Percentiles rank a stretch among this genome's conserved stretches.
phyloP scores from a whole-genome alignment of 2,329 filamentous ascomycete genomes.

The Epichloe coenophiala region DNA sequence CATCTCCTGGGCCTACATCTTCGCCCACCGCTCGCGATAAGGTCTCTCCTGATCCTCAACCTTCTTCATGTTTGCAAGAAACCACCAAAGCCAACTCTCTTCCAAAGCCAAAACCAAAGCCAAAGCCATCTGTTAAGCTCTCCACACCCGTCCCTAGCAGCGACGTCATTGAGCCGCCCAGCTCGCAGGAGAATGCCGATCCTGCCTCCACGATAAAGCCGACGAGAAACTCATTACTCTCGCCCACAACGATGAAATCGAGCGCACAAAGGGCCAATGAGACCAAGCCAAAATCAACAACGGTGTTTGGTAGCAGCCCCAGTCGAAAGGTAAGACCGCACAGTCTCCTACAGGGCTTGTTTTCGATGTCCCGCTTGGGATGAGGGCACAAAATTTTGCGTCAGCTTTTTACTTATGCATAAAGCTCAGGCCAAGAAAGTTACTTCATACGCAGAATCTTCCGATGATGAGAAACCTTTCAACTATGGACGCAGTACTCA shows the following conservation, averaged over 20 bases:
- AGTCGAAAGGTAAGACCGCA: conserved; percentile 55
- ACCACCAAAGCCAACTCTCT: conserved; percentile 28
- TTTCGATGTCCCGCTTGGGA: neutral
- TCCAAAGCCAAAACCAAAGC: conserved; percentile 22
- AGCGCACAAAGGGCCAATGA: conserved; percentile 12
- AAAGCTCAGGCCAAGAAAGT: conserved; percentile 33
- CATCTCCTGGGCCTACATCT: conserved; percentile 20
- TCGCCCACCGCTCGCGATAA: conserved; percentile 20
- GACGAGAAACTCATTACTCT: conserved; percentile 24
- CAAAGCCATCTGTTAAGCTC: conserved; percentile 26
- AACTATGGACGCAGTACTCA: conserved; percentile 26
- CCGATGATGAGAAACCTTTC: conserved; percentile 66
- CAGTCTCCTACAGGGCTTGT: neutral
- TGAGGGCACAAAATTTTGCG: too few relatives aligned
- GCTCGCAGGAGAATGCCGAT: conserved; percentile 54
- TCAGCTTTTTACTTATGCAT: neutral
- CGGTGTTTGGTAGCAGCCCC: conserved; percentile 50
- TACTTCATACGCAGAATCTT: conserved; percentile 76
- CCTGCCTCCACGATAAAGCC: conserved; percentile 31
- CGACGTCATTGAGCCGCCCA: conserved; percentile 53
- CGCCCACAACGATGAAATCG: conserved; percentile 16
- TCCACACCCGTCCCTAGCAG: conserved; percentile 71
- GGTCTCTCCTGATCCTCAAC: conserved; percentile 18
- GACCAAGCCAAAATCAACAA: conserved; percentile 2
- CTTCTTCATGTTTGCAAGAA: conserved; percentile 25